A percentile compares a stretch with the other conserved stretches of the same genome.
These are phyloP conservation scores for Diaporthe sp. DNA, from an alignment of 2,329 filamentous ascomycete genomes.

Conservation along the genomic window DNA sequence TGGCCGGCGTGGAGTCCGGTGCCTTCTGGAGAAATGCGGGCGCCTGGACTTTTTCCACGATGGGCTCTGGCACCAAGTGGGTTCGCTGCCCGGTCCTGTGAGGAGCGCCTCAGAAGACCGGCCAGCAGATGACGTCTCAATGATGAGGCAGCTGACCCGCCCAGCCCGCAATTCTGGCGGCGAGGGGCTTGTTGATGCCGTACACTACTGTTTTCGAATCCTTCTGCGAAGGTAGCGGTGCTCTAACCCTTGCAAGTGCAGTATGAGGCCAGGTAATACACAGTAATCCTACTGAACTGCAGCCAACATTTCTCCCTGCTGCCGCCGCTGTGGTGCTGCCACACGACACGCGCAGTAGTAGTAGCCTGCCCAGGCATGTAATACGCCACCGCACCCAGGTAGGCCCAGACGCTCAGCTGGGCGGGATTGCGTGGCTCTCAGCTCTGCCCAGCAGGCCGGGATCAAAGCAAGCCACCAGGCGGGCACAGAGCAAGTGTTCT, in stretches of 20 bases:
- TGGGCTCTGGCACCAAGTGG: conserved; percentile 16
- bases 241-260: conserved; percentile 10
- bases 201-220: not conserved
- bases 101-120: not conserved
- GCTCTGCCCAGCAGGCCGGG: conserved; percentile 24
- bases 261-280: not conserved
- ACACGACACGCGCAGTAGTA: conserved; percentile 13
- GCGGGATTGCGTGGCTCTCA: conserved; percentile 36
- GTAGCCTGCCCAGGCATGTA: not conserved
- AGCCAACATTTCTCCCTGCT: conserved; percentile 6
- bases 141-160: conserved; percentile 33
- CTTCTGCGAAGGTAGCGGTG: not conserved
- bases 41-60: conserved; percentile 1
- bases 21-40: not conserved
- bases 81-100: conserved; percentile 21
- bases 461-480: conserved; percentile 36
- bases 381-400: not conserved
- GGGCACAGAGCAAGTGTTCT: conserved; percentile 25
- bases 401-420: not conserved
- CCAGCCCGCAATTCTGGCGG: conserved; percentile 8
- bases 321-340: not conserved
- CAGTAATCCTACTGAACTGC: not conserved
- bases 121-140: conserved; percentile 26
- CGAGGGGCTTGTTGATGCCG: not conserved
- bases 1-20: not conserved